Conservation (phyloP, 2,329 filamentous ascomycete genomes). For the Beauveria sp. region DNA sequence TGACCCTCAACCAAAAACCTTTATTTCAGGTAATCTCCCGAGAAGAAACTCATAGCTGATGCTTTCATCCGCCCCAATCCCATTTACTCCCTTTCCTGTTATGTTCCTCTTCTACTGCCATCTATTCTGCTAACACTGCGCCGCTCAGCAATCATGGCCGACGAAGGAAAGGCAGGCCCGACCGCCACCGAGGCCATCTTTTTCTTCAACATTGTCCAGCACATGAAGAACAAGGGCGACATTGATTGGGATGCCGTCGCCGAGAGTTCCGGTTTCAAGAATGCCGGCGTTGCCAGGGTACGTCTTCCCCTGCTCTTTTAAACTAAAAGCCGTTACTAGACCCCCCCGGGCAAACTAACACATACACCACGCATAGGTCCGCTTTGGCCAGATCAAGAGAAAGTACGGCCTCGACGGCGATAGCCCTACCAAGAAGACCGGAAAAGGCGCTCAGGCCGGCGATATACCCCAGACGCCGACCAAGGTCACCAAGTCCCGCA, state of each 20-base stretch:
- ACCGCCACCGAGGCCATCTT: conserved; percentile 35
- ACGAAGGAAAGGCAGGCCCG: conserved; percentile 27
- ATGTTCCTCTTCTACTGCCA: neutral
- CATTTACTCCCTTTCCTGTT: neutral
- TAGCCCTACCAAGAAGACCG: neutral
- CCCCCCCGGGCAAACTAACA: neutral
- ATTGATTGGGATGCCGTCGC: conserved; percentile 43
- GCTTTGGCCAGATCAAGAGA: conserved; percentile 43
- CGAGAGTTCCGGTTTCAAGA: conserved; percentile 34
- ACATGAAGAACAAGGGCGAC: conserved; percentile 34
- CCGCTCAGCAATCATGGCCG: conserved; percentile 21
- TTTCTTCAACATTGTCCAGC: conserved; percentile 37
- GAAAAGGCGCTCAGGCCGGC: conserved; percentile 1
- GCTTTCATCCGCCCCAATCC: neutral
- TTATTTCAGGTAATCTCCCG: neutral
- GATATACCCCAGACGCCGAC: neutral
- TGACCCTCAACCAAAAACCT: neutral
- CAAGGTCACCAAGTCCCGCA: conserved; percentile 14
- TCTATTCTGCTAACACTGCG: neutral
- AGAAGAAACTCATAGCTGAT: too few species aligned
- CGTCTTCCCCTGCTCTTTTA: neutral
- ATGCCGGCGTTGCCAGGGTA: conserved; percentile 37
- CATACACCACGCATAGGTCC: conserved; percentile 23
- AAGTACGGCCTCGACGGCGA: conserved; percentile 34
- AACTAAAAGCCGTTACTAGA: neutral